Percentiles rank a stretch among this genome's conserved stretches.
Evolutionary conservation across 2,329 filamentous ascomycete species (phyloP).

Genomic region (Alternaria ventricosa): DNA sequence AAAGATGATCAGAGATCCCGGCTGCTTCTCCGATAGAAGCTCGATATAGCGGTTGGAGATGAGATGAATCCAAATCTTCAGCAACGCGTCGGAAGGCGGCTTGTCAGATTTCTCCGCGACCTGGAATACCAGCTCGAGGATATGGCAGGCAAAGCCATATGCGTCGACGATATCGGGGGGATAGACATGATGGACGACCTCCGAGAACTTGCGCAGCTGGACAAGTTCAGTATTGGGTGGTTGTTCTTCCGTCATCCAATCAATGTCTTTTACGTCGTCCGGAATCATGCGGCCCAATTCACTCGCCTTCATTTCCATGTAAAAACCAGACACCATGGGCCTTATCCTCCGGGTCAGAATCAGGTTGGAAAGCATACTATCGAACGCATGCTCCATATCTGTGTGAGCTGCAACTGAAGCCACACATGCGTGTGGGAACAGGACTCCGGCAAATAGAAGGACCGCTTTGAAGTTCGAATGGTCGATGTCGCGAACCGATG

Average conservation of each 20-base stretch:
- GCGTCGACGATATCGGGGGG: slow-evolving; percentile 38
- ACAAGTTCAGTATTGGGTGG: slow-evolving; percentile 29
- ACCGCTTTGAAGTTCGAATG: slow-evolving; percentile 50
- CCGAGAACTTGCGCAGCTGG: slow-evolving; percentile 32
- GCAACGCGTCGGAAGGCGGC: slow-evolving; percentile 31
- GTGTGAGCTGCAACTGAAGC: slow-evolving; percentile 14
- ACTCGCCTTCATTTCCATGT: slow-evolving; percentile 16
- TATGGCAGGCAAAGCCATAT: slow-evolving; percentile 31
- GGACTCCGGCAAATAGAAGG: slow-evolving; percentile 25
- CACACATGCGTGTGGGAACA: slow-evolving; percentile 35
- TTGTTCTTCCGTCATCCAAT: slow-evolving; percentile 21
- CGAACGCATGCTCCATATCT: slow-evolving; percentile 26
- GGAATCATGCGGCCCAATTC: slow-evolving; percentile 29
- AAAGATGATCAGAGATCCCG: slow-evolving; percentile 45
- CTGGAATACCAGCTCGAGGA: slow-evolving; percentile 30
- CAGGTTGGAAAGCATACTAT: slow-evolving; percentile 30
- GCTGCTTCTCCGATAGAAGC: slow-evolving; percentile 36
- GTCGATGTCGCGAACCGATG: slow-evolving; percentile 40
- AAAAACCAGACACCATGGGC: slow-evolving; percentile 33
- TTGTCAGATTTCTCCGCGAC: slow-evolving; percentile 15
- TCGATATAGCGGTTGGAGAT: slow-evolving; percentile 35
- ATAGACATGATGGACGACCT: slow-evolving; percentile 32
- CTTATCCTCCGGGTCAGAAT: slow-evolving; percentile 29
- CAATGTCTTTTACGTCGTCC: slow-evolving; percentile 22
- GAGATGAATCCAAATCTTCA: slow-evolving; percentile 38